phyloP scores from a whole-genome alignment of 2,329 filamentous ascomycete genomes.

The Aureobasidium sp. region DNA sequence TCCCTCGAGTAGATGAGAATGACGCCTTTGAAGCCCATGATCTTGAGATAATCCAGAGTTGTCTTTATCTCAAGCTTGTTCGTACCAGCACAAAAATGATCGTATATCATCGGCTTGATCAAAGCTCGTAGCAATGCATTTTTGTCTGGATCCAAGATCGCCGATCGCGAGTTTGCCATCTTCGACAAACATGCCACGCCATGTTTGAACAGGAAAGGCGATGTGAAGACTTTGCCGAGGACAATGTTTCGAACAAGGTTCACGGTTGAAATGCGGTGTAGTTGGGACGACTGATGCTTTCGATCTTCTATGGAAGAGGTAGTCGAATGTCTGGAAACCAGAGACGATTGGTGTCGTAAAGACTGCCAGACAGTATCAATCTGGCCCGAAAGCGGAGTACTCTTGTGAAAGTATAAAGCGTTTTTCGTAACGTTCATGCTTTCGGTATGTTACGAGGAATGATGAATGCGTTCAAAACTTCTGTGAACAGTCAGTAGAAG shows the following conservation, averaged over 20 bases:
- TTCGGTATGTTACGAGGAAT: neutral
- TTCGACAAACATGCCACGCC: constrained; percentile 26
- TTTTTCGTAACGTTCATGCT: neutral
- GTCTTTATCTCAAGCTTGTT: constrained; percentile 39
- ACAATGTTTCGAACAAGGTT: constrained; percentile 25
- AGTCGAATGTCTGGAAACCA: neutral
- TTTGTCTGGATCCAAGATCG: constrained; percentile 39
- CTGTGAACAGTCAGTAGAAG: neutral
- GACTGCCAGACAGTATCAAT: neutral
- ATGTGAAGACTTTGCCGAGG: constrained; percentile 25
- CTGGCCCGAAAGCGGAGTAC: neutral
- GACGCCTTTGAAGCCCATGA: constrained; percentile 41
- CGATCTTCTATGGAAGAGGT: neutral
- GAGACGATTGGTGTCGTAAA: neutral
- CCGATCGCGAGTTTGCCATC: constrained; percentile 36
- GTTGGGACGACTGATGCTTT: neutral
- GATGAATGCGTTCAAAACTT: too few species aligned
- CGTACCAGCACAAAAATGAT: constrained; percentile 49
- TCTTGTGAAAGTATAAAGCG: neutral
- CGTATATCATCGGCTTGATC: constrained; percentile 42
- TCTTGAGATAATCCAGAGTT: constrained; percentile 38
- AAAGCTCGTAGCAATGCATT: constrained; percentile 38
- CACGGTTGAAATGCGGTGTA: constrained; percentile 16
- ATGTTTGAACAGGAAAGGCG: constrained; percentile 23
- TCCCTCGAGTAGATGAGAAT: constrained; percentile 47